Conservation (phyloP, 164 flowering plant genomes). For the Macadamia integrifolia region DNA sequence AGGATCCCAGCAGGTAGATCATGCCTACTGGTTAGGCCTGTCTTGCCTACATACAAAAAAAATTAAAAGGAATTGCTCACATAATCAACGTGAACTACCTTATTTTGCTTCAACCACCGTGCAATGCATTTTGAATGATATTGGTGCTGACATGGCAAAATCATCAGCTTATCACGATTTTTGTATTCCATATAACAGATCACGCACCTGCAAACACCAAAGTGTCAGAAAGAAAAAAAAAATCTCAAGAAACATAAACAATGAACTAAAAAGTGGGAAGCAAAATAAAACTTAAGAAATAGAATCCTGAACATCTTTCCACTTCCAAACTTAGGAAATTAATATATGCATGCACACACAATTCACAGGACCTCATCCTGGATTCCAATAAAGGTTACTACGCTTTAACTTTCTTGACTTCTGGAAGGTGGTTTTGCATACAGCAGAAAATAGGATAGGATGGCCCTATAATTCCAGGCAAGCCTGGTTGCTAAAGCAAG, state of each 20-base stretch:
- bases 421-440: no score
- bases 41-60: not conserved
- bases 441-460: not conserved
- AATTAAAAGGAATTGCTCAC: not conserved
- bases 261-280: no score
- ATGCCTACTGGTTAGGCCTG: not conserved
- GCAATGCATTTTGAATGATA: constrained; percentile 57
- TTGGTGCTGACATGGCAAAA: constrained; percentile 64
- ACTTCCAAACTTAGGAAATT: no score
- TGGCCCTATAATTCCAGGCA: no score
- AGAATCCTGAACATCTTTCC: no score
- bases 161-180: constrained; percentile 42
- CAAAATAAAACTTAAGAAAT: no score
- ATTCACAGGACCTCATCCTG: not conserved
- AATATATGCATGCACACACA: no score
- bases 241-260: not conserved
- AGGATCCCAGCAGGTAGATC: no score
- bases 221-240: not conserved
- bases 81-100: constrained; percentile 28
- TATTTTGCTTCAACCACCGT: constrained; percentile 59
- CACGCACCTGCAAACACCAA: constrained; percentile 46
- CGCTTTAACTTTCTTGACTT: no score
- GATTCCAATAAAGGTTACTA: not conserved
- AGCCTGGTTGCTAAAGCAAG: no score
- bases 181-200: constrained; percentile 62